These are phyloP conservation scores for Lippia alba DNA, from an alignment of 305 asterid species.

Conservation along the genomic window DNA sequence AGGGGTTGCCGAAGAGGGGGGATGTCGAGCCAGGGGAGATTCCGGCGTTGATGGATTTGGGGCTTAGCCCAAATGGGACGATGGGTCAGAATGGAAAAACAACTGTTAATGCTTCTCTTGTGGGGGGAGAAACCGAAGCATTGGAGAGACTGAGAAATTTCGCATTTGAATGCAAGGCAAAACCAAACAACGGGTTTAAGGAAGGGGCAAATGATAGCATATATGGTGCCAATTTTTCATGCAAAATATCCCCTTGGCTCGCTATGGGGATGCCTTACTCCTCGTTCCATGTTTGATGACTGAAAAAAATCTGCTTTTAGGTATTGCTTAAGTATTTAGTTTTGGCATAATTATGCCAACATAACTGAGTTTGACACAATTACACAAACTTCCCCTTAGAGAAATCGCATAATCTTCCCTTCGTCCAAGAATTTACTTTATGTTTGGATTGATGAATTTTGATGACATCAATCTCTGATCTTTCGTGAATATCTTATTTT, in stretches of 20 bases:
- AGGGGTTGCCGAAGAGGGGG: constrained; percentile 85
- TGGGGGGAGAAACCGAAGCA: constrained; percentile 97
- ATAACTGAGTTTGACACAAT: too few relatives aligned
- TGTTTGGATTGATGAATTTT: too few relatives aligned
- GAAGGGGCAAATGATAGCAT: constrained; percentile 72
- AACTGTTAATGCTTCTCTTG: constrained; percentile 67
- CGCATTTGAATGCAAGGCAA: constrained; percentile 77
- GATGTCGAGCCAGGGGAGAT: constrained; percentile 93
- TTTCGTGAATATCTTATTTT: too few relatives aligned
- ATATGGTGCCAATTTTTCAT: constrained; percentile 95
- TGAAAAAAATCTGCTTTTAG: constrained; percentile 80
- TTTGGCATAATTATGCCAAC: background rate
- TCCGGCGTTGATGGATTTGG: constrained; percentile 89
- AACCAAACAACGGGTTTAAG: constrained; percentile 60
- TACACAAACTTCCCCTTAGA: too few relatives aligned
- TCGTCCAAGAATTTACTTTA: too few relatives aligned
- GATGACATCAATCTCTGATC: too few relatives aligned
- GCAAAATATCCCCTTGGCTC: constrained; percentile 99
- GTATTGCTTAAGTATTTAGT: constrained; percentile 39
- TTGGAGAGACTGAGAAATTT: constrained; percentile 79
- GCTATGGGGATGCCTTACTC: constrained; percentile 98
- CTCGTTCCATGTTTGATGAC: constrained; percentile 97
- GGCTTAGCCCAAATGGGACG: constrained; percentile 73
- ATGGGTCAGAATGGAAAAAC: constrained; percentile 72
- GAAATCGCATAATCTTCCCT: too few relatives aligned